Evolutionary conservation across 306 rosid genomes (phyloP).

Genomic region (Macrotyloma uniflorum): DNA sequence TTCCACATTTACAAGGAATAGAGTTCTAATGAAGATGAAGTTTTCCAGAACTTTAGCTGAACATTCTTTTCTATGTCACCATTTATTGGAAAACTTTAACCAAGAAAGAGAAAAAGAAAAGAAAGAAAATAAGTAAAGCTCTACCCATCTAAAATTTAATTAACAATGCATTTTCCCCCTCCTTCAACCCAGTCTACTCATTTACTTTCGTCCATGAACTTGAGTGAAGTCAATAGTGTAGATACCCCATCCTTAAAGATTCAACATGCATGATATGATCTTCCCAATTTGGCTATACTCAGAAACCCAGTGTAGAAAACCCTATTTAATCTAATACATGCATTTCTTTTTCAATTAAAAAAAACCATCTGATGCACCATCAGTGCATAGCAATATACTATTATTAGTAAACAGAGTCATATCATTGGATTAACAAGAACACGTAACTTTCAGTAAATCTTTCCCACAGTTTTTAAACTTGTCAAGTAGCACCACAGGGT

Average conservation of each 20-base stretch:
- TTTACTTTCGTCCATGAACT: slow-evolving; percentile 2
- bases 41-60: not conserved
- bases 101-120: not conserved
- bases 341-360: not conserved
- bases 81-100: not conserved
- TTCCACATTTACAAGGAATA: not conserved
- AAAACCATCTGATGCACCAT: not conserved
- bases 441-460: not conserved
- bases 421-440: not conserved
- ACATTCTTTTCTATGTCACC: not conserved
- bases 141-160: not conserved
- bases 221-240: not conserved
- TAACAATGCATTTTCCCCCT: not conserved
- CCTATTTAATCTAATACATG: not conserved
- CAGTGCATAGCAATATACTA: not conserved
- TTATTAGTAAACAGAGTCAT: not conserved
- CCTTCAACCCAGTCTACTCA: not conserved
- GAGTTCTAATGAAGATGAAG: not conserved
- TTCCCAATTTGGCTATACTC: not conserved
- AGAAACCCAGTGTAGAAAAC: slow-evolving; percentile 7
- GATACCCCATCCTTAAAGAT: not conserved
- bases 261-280: not conserved
- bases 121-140: not conserved
- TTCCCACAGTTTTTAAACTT: not conserved
- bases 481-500: not conserved